Evolutionary conservation across 306 rosid genomes (phyloP), one percentile per base, ranked within the genome.

Genomic region (Vigna angularis): DNA sequence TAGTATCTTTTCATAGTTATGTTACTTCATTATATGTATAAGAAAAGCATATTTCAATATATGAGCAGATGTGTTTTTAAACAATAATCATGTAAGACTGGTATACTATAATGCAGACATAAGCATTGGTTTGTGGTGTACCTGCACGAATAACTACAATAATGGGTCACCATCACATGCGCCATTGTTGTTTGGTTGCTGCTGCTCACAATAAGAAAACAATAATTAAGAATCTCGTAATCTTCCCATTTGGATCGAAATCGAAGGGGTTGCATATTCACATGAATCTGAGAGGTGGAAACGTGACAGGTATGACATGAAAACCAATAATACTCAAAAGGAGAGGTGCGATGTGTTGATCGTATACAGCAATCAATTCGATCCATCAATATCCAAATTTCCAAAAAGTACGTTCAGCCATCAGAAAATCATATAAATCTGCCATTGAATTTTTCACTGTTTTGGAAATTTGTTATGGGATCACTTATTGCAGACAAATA

Each of bases 261-360:
- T 66, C 44, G 48, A 81, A 78, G 2, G 74, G 47, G 79, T 55
- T 72, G 66, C n/a, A 66, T 3, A 87, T 80, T 83, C 81, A 81
- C 66, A 80, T 74, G 83, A 83, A 66, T 70, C 67, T 58, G 40
- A 70, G 32, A 44, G 74, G 40, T 42, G 38, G 73, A 58, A 70
- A 77, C 84, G 87, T 82, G 86, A 28, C 55, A 74, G 15, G 11
- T 79, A 82, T 73, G 67, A 55, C 75, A 82, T 73, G 67, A 55
- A 48, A 75, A 58, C 22, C 65, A 76, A 82, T 75, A 30, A 65
- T 78, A 26, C 58, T 55, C 7, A 34, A 32, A 16, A 17, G 3
- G 32, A 7, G 18, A 17, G 28, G 4, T 18, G 52, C 17, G 2
- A 66, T 66, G 32, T 5, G 7, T 40, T 4, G 71, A 66, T 66